Evolutionary conservation across 352 stramenopile genomes (phyloP).

Genomic region (Phytophthora lateralis): DNA sequence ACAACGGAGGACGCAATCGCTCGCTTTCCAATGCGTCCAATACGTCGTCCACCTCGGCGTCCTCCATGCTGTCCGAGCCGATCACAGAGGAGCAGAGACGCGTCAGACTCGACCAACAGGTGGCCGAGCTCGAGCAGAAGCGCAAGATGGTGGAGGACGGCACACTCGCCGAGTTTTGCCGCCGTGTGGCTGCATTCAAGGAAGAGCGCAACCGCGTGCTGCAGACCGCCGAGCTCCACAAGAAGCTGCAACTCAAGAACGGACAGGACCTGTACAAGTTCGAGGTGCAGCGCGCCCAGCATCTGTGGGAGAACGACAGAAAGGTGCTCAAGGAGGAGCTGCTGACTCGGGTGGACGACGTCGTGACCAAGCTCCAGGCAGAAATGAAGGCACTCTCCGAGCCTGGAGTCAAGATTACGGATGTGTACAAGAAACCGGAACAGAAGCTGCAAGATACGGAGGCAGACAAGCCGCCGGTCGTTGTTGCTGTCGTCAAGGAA

Average conservation of each 20-base stretch:
- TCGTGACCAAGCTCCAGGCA: slow-evolving; percentile 51
- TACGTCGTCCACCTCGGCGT: slow-evolving; percentile 56
- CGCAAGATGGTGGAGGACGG: slow-evolving; percentile 85
- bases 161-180: slow-evolving; percentile 81
- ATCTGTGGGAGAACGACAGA: slow-evolving; percentile 73
- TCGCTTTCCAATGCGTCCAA: slow-evolving; percentile 75
- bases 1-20: slow-evolving; percentile 39
- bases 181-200: slow-evolving; percentile 84
- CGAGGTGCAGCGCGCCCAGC: slow-evolving; percentile 70
- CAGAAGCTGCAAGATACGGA: slow-evolving; percentile 8
- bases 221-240: slow-evolving; percentile 79
- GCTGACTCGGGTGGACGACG: slow-evolving; percentile 47
- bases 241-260: slow-evolving; percentile 87
- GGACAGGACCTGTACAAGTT: slow-evolving; percentile 79
- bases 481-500: slow-evolving; percentile 21
- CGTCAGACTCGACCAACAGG: slow-evolving; percentile 52
- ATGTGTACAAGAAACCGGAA: slow-evolving; percentile 10
- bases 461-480: slow-evolving; percentile 7
- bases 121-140: slow-evolving; percentile 82
- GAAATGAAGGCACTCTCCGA: slow-evolving; percentile 55
- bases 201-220: slow-evolving; percentile 77
- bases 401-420: slow-evolving; percentile 21
- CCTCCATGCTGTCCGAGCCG: slow-evolving; percentile 53
- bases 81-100: slow-evolving; percentile 43
- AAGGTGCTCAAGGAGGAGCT: slow-evolving; percentile 60